phyloP scores from a whole-genome alignment of 768 basidiomycete species.

The Boletus coccyginus region DNA sequence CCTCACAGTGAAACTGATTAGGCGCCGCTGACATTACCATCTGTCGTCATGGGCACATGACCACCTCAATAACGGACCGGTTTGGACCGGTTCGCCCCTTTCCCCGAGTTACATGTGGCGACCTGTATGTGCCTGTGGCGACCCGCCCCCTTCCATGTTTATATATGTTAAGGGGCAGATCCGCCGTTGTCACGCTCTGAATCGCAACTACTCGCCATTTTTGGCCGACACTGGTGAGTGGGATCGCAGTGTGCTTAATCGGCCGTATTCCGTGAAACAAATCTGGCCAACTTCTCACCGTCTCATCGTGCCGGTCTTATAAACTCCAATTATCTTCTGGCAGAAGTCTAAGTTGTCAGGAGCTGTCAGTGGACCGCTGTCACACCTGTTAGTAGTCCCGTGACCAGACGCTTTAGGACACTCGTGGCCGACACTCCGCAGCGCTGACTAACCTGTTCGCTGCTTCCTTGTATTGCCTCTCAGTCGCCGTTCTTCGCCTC shows the following conservation, averaged over 20 bases:
- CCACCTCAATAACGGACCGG: neutral
- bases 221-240: neutral
- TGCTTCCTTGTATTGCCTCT: neutral
- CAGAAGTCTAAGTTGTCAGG: neutral
- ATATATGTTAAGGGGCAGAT: neutral
- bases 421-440: no score
- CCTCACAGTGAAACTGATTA: neutral
- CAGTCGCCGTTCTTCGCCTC: neutral
- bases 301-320: neutral
- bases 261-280: neutral
- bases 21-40: neutral
- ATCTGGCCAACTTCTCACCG: neutral
- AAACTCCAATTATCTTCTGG: neutral
- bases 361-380: no score
- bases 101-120: constrained; percentile 5
- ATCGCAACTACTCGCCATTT: neutral
- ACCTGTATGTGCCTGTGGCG: no score
- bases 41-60: neutral
- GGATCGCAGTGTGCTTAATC: neutral
- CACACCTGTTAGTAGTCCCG: no score
- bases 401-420: no score
- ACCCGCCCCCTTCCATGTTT: no score
- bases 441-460: no score
- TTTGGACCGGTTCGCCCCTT: constrained; percentile 4
- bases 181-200: neutral